Evolutionary conservation across 352 stramenopile species (phyloP).

Genomic region (Phytophthora kernoviae): DNA sequence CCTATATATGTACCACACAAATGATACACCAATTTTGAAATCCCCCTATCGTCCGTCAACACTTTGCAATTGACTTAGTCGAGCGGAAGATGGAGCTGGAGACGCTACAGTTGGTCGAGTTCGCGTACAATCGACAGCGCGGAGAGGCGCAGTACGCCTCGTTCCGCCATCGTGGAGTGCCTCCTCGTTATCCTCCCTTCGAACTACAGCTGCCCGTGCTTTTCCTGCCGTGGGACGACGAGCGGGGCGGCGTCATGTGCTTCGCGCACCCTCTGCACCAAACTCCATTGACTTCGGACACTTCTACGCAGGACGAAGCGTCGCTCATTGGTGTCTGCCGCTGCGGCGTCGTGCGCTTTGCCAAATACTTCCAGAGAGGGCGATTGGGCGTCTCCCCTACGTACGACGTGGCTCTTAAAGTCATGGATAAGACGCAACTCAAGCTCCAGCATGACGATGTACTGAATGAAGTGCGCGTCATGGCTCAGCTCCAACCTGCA

Average conservation of each 20-base stretch:
- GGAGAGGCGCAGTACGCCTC: slow-evolving; percentile 58
- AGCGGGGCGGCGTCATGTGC: slow-evolving; percentile 66
- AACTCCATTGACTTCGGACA: slow-evolving; percentile 39
- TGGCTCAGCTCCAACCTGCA: slow-evolving; percentile 72
- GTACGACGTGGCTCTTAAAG: slow-evolving; percentile 76
- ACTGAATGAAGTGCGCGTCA: slow-evolving; percentile 79
- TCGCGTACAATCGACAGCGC: slow-evolving; percentile 75
- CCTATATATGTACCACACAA: no score
- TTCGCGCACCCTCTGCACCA: slow-evolving; percentile 61
- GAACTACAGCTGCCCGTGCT: slow-evolving; percentile 66
- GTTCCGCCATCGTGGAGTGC: slow-evolving; percentile 68
- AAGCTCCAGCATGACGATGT: slow-evolving; percentile 77
- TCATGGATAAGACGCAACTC: slow-evolving; percentile 76
- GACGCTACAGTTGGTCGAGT: slow-evolving; percentile 66
- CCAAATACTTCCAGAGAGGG: slow-evolving; percentile 73
- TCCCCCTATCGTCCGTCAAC: background rate
- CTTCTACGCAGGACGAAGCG: slow-evolving; percentile 51
- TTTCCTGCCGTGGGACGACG: slow-evolving; percentile 72
- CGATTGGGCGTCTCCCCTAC: slow-evolving; percentile 17
- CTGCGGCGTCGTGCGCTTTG: slow-evolving; percentile 74
- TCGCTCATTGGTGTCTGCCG: slow-evolving; percentile 68
- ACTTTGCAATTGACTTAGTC: slow-evolving; percentile 8
- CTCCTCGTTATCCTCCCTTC: slow-evolving; percentile 74
- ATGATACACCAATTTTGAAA: no score
- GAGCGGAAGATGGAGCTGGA: slow-evolving; percentile 28